Evolutionary conservation across 331 rosid species (phyloP).

Genomic region (Acacia concinna): DNA sequence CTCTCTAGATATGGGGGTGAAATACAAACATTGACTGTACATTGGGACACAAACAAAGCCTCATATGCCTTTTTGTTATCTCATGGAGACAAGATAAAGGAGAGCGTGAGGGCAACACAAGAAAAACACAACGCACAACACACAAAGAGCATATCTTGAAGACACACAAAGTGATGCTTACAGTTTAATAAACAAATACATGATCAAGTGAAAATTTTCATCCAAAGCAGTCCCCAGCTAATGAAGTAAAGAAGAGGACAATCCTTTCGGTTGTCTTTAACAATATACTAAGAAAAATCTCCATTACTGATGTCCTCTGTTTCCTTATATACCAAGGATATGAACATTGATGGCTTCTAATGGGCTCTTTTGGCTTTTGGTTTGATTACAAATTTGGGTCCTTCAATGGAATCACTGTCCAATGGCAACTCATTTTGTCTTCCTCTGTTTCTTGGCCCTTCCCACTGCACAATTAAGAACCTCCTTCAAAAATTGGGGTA

Average conservation of each 20-base stretch:
- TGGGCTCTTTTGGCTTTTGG: constrained; percentile 47
- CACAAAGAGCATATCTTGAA: background rate
- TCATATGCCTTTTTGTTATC: background rate
- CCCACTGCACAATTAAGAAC: background rate
- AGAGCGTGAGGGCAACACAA: background rate
- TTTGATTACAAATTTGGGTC: constrained; percentile 29
- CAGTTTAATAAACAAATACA: background rate
- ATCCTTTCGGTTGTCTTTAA: constrained; percentile 35
- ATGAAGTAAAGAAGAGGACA: constrained; percentile 22
- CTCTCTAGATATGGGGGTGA: background rate
- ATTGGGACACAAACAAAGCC: background rate
- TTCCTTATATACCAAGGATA: constrained; percentile 36
- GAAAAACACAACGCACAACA: background rate
- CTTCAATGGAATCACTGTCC: constrained; percentile 37
- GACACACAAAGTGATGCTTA: background rate
- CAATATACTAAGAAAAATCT: constrained; percentile 5
- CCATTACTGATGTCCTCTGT: background rate
- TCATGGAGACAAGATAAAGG: background rate
- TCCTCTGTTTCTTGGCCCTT: constrained; percentile 19
- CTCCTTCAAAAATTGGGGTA: background rate
- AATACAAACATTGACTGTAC: background rate
- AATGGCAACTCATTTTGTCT: constrained; percentile 30
- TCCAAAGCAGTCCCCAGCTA: constrained; percentile 9
- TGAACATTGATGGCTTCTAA: constrained; percentile 37
- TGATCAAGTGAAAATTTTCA: background rate